These are phyloP conservation scores for Saprolegnia parasitica DNA, from an alignment of 352 stramenopile genomes.

Conservation along the genomic window DNA sequence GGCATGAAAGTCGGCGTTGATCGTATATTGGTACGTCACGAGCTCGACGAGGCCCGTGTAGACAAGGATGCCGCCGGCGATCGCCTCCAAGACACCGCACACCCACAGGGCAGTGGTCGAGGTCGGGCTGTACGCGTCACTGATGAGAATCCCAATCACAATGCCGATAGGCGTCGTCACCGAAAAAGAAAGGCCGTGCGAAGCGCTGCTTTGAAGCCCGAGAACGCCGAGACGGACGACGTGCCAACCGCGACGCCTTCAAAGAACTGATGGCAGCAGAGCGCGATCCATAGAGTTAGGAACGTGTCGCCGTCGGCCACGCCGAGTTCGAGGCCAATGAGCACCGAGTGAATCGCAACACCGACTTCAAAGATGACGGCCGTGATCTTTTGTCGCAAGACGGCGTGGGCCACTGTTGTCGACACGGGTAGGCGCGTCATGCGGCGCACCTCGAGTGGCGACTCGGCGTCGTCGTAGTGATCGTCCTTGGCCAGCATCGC, in stretches of 20 bases:
- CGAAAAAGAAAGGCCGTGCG: constrained; percentile 1
- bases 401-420: neutral
- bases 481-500: neutral
- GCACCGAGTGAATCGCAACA: constrained; percentile 31
- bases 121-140: constrained; percentile 27
- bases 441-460: constrained; percentile 2
- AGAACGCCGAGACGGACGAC: constrained; percentile 24
- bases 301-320: constrained; percentile 20
- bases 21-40: constrained; percentile 30
- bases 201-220: constrained; percentile 7
- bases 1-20: constrained; percentile 27
- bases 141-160: constrained; percentile 29
- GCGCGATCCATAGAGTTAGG: constrained; percentile 26
- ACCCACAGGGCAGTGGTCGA: constrained; percentile 12
- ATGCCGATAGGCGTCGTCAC: constrained; percentile 31
- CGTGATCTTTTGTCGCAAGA: constrained; percentile 24
- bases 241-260: constrained; percentile 33
- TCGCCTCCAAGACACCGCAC: constrained; percentile 28
- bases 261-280: constrained; percentile 36
- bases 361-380: constrained; percentile 30
- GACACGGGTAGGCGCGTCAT: neutral
- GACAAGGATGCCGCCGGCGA: constrained; percentile 33
- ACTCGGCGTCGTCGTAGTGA: neutral
- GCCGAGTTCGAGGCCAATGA: constrained; percentile 33
- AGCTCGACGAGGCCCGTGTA: constrained; percentile 32